A percentile compares a stretch with the other conserved stretches of the same genome.
These are phyloP conservation scores for Zancudomyces culisetae DNA, from an alignment of 371 early-diverging fungal species.

Conservation along the genomic window DNA sequence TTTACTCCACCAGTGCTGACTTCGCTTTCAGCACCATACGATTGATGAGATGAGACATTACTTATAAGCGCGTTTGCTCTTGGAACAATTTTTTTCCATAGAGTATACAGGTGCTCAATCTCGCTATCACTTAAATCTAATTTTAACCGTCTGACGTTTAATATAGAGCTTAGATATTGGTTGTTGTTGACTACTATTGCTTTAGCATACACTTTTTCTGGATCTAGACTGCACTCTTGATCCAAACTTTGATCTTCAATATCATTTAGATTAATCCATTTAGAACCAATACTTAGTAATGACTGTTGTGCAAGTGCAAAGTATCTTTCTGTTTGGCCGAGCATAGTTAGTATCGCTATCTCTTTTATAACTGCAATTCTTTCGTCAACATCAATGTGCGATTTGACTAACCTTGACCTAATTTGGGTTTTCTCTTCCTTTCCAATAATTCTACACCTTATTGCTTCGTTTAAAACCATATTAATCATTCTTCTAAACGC, in stretches of 20 bases:
- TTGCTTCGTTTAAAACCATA: slow-evolving; percentile 23
- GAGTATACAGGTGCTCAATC: slow-evolving; percentile 11
- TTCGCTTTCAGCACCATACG: not conserved
- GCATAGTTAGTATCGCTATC: slow-evolving; percentile 15
- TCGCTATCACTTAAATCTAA: slow-evolving; percentile 18
- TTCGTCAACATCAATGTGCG: slow-evolving; percentile 14
- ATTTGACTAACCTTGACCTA: slow-evolving; percentile 16
- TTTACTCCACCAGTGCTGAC: slow-evolving; percentile 6
- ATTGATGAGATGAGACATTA: not conserved
- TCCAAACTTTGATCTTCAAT: slow-evolving; percentile 1
- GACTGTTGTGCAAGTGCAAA: slow-evolving; percentile 12
- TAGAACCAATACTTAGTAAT: slow-evolving; percentile 9
- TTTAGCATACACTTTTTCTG: slow-evolving; percentile 21
- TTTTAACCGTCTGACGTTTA: slow-evolving; percentile 18
- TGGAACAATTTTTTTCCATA: slow-evolving; percentile 10
- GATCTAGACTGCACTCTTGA: slow-evolving; percentile 23
- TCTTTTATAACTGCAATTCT: slow-evolving; percentile 18
- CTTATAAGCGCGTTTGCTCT: not conserved
- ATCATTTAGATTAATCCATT: not conserved
- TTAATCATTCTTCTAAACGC: slow-evolving; percentile 23
- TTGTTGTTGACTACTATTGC: slow-evolving; percentile 18
- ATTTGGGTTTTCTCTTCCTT: slow-evolving; percentile 21
- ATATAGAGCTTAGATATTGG: slow-evolving; percentile 15
- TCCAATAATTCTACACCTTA: slow-evolving; percentile 16
- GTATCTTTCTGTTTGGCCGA: slow-evolving; percentile 14